Conservation (phyloP, 257 asterid genomes). For the Salvia splendens region DNA sequence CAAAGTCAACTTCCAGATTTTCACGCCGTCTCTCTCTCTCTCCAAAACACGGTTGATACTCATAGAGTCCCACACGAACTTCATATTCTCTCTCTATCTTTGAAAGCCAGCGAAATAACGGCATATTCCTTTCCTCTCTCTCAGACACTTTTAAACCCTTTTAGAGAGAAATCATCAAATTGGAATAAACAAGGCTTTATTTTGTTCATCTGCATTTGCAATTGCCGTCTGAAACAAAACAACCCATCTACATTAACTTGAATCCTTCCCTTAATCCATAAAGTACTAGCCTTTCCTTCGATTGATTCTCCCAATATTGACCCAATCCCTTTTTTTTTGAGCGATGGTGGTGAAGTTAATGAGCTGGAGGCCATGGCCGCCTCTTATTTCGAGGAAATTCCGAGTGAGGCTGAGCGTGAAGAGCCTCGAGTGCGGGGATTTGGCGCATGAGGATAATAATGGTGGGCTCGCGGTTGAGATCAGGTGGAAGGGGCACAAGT, state of each 20-base stretch:
- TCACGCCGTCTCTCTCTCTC: constrained; percentile 37
- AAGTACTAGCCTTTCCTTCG: neutral
- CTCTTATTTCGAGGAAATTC: constrained; percentile 60
- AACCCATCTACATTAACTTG: constrained; percentile 19
- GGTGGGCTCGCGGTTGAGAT: constrained; percentile 62
- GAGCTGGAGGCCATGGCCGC: constrained; percentile 99
- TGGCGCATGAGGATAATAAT: constrained; percentile 55
- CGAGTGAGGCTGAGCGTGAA: constrained; percentile 60
- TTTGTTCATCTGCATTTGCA: constrained; percentile 31
- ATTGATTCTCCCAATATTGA: neutral
- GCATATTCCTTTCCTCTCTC: constrained; percentile 38
- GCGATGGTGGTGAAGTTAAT: constrained; percentile 90
- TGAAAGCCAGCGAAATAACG: constrained; percentile 40
- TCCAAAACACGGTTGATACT: neutral
- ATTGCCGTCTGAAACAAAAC: neutral
- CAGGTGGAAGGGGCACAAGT: constrained; percentile 64
- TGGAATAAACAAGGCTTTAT: constrained; percentile 1
- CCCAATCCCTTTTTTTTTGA: constrained; percentile 19
- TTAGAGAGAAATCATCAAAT: constrained; percentile 10
- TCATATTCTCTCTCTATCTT: constrained; percentile 21
- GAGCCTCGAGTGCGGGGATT: constrained; percentile 63
- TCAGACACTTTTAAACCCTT: constrained; percentile 29
- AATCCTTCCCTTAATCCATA: constrained; percentile 5
- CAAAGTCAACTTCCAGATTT: constrained; percentile 43
- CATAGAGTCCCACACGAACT: constrained; percentile 19